Evolutionary conservation across 2,329 filamentous ascomycete species (phyloP).

Genomic region (Fusarium citri): DNA sequence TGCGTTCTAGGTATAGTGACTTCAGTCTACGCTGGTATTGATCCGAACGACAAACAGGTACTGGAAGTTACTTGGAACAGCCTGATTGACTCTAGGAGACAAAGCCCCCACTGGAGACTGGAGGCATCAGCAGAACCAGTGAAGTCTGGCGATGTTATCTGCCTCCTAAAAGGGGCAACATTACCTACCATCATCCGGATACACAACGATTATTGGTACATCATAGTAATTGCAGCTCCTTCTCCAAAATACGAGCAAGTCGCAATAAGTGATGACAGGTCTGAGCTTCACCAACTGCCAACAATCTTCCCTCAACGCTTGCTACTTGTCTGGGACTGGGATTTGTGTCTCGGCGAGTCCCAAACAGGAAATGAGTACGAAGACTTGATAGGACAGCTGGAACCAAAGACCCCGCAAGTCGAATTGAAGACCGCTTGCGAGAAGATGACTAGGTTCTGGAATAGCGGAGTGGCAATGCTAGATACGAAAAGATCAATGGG

Average conservation of each 20-base stretch:
- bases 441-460: too few relatives aligned
- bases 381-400: too few relatives aligned
- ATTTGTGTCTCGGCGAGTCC: too few relatives aligned
- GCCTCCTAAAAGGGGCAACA: neutral
- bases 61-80: neutral
- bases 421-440: too few relatives aligned
- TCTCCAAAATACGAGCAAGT: accelerated
- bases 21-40: neutral
- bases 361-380: accelerated
- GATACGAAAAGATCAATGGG: accelerated
- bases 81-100: accelerated
- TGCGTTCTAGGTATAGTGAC: neutral
- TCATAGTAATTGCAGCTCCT: neutral
- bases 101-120: too few relatives aligned
- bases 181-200: neutral
- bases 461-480: too few relatives aligned
- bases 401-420: too few relatives aligned
- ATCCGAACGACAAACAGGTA: neutral
- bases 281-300: accelerated
- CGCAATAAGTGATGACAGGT: neutral
- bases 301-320: neutral
- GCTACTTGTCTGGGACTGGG: neutral
- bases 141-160: neutral
- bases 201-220: neutral
- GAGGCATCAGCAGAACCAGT: neutral